phyloP scores from a whole-genome alignment of 495 filamentous ascomycete species.

The Penicillium steckii region DNA sequence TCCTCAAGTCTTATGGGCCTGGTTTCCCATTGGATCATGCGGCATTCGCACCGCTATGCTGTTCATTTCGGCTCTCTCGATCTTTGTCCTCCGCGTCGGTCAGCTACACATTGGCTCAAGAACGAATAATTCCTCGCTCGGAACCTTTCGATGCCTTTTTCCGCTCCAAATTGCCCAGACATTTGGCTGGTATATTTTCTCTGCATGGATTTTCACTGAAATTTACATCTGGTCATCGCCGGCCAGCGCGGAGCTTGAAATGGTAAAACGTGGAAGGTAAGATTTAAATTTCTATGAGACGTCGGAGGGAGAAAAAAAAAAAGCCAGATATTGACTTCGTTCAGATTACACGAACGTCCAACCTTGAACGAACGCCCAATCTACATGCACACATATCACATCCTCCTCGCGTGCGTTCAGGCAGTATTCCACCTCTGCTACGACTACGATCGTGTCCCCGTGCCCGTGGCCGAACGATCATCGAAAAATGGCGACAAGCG shows the following conservation, averaged over 20 bases:
- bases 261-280: conserved; percentile 66
- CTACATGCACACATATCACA: conserved; percentile 70
- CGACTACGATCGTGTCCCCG: conserved; percentile 69
- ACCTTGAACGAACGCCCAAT: conserved; percentile 86
- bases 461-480: conserved; percentile 47
- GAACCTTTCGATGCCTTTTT: conserved; percentile 57
- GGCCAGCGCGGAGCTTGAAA: conserved; percentile 62
- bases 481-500: conserved; percentile 36
- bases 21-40: conserved; percentile 77
- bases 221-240: conserved; percentile 77
- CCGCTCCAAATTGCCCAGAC: conserved; percentile 64
- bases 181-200: conserved; percentile 68
- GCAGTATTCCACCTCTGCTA: conserved; percentile 64
- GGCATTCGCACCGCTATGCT: conserved; percentile 71
- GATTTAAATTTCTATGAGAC: conserved; percentile 5
- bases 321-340: conserved; percentile 10
- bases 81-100: conserved; percentile 82
- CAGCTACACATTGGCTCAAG: conserved; percentile 71
- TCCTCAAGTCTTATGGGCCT: conserved; percentile 70
- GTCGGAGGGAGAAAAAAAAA: too few species aligned
- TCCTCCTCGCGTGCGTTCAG: conserved; percentile 67
- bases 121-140: conserved; percentile 64
- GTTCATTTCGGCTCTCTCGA: conserved; percentile 62
- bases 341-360: conserved; percentile 62
- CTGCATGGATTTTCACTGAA: conserved; percentile 77